These are phyloP conservation scores for Amphichorda felina DNA, from an alignment of 2,329 filamentous ascomycete genomes.

Conservation along the genomic window DNA sequence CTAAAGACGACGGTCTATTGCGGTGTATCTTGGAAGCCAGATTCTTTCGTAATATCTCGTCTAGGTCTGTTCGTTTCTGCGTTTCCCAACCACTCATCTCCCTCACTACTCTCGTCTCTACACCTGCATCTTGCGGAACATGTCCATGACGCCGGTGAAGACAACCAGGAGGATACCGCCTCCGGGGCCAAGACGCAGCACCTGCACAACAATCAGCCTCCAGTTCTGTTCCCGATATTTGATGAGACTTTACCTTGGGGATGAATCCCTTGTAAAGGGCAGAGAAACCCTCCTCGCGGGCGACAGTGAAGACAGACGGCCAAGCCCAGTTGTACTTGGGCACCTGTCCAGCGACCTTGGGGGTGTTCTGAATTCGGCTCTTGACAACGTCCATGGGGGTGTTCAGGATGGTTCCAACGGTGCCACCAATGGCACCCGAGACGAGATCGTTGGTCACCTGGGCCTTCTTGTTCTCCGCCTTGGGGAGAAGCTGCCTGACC, in stretches of 20 bases:
- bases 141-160: conserved; percentile 83
- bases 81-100: too few species aligned
- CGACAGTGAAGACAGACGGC: conserved; percentile 73
- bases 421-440: conserved; percentile 80
- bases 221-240: background rate
- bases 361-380: conserved; percentile 90
- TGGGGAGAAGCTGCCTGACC: conserved; percentile 73
- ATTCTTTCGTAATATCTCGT: too few species aligned
- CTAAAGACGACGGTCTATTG: too few species aligned
- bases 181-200: conserved; percentile 39
- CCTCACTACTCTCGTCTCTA: too few species aligned
- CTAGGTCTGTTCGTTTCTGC: too few species aligned
- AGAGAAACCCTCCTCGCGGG: conserved; percentile 82
- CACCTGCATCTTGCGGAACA: conserved; percentile 56
- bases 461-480: conserved; percentile 64
- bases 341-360: conserved; percentile 65
- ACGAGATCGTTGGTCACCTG: conserved; percentile 83
- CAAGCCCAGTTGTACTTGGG: conserved; percentile 99
- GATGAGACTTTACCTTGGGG: conserved; percentile 70
- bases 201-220: conserved; percentile 10
- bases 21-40: too few species aligned
- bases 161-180: conserved; percentile 69
- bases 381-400: conserved; percentile 97
- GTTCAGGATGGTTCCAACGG: conserved; percentile 79
- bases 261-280: conserved; percentile 97